Percentiles rank a stretch among this genome's conserved stretches.
These are phyloP conservation scores for Sequoia sempervirens DNA, from an alignment of 75 land plant genomes.

Conservation along the genomic window DNA sequence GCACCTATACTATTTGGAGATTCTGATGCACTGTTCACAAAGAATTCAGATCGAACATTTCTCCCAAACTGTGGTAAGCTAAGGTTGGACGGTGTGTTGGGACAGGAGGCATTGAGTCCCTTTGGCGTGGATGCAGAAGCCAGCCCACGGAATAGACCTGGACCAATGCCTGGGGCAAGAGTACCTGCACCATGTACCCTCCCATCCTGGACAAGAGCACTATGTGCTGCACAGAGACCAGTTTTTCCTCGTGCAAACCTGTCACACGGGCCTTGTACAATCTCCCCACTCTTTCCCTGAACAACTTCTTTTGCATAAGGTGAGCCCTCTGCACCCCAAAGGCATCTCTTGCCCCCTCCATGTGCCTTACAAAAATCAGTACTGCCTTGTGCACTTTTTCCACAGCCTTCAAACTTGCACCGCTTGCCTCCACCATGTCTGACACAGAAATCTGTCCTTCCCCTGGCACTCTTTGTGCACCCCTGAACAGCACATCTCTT, in stretches of 20 bases:
- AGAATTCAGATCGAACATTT: background rate
- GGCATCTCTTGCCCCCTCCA: conserved; percentile 90
- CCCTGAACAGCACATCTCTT: conserved; percentile 80
- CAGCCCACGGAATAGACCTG: conserved; percentile 20
- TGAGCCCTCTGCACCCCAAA: conserved; percentile 72
- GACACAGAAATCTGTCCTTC: conserved; percentile 81
- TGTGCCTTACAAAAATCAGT: conserved; percentile 97
- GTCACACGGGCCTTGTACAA: conserved; percentile 43
- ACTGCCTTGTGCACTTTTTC: conserved; percentile 96
- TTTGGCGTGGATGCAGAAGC: conserved; percentile 10
- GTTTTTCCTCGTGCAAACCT: conserved; percentile 82
- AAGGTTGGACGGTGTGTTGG: conserved; percentile 9
- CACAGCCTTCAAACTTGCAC: conserved; percentile 67
- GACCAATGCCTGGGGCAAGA: conserved; percentile 26
- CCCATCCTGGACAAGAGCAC: conserved; percentile 70
- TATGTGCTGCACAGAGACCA: conserved; percentile 78
- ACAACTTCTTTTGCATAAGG: conserved; percentile 13
- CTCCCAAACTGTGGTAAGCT: background rate
- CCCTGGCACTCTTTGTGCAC: conserved; percentile 89
- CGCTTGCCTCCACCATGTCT: conserved; percentile 95
- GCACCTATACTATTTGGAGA: background rate
- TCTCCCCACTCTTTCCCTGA: conserved; percentile 40
- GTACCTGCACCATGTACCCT: conserved; percentile 71
- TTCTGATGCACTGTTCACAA: background rate
- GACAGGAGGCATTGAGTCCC: background rate